Evolutionary conservation across 257 asterid genomes (phyloP), one percentile per base, ranked within the genome.

Genomic region (Solanum tarapatanum): DNA sequence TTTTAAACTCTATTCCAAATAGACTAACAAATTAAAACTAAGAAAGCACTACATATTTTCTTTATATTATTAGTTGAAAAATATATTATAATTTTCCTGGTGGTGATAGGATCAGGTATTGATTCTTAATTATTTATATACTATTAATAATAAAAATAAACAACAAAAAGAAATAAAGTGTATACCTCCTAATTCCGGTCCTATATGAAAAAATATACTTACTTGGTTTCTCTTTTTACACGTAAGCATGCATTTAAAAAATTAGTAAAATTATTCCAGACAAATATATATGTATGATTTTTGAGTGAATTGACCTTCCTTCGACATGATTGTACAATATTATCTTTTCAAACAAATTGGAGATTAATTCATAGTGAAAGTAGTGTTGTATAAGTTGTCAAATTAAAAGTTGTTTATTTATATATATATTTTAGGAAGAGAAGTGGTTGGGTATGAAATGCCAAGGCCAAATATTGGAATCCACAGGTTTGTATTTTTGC

Each of bases 381-480:
- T 39, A 3, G 13, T 43, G 45, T 39, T 0, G 13, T 43, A 43
- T 43, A 43, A 41, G 51, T 43, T 23, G 69, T 23, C 6, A 8
- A 23, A 24, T n/a, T 9, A 60, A 60, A 60, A 9, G 11, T 58
- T 58, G 5, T 60, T 60, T 62, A 10, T 37, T 5, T 35, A 35
- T 7, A 36, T 36, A 35, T 35, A 35, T 36, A 36, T 36, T 58
- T 58, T 92, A 96, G 99, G 99, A 35, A 94, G 91, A 89, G 99
- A 96, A 88, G 87, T 91, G 23, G 93, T 93, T 89, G 91, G 92
- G 87, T 96, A 95, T 66, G 98, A 96, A 84, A 93, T 92, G 93
- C 95, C 99, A 0, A 84, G 92, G 95, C 99, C 99, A 73, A 93
- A 90, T 93, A 92, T 96, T 90, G 99, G 99, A 8, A 96, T 96